Conservation (phyloP, 495 filamentous ascomycete species). For the Daldinia concentrica region DNA sequence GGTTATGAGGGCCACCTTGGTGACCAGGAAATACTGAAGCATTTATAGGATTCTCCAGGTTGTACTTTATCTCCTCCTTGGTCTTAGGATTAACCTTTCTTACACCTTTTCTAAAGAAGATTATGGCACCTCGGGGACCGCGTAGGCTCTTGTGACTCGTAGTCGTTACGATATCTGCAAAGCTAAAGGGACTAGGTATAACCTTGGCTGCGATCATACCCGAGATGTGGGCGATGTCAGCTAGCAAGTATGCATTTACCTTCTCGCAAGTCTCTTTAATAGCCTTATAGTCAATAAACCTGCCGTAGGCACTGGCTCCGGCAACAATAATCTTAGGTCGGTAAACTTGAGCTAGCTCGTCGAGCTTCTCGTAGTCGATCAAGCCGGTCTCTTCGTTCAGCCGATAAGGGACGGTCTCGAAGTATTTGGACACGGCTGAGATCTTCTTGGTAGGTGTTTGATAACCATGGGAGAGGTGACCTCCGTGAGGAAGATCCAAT, state of each 20-base stretch:
- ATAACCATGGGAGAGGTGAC: constrained; percentile 97
- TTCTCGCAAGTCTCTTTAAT: constrained; percentile 90
- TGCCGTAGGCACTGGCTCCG: constrained; percentile 93
- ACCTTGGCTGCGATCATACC: constrained; percentile 92
- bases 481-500: constrained; percentile 93
- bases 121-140: constrained; percentile 94
- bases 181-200: constrained; percentile 84
- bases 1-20: constrained; percentile 98
- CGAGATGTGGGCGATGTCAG: constrained; percentile 98
- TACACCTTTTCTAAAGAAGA: constrained; percentile 95
- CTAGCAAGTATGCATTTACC: constrained; percentile 88
- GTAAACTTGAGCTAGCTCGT: constrained; percentile 85
- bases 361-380: constrained; percentile 92
- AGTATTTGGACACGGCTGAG: constrained; percentile 97
- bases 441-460: constrained; percentile 99
- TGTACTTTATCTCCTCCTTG: constrained; percentile 83
- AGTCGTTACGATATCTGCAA: constrained; percentile 96
- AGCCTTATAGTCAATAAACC: constrained; percentile 88
- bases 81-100: constrained; percentile 85
- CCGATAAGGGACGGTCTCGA: constrained; percentile 95
- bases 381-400: constrained; percentile 89
- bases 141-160: constrained; percentile 97
- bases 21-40: constrained; percentile 98
- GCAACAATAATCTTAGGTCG: constrained; percentile 96
- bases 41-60: constrained; percentile 95